A percentile compares a stretch with the other conserved stretches of the same genome.
These are phyloP conservation scores for Malassezia brasiliensis DNA, from an alignment of 1,284 basidiomycete species.

Conservation along the genomic window DNA sequence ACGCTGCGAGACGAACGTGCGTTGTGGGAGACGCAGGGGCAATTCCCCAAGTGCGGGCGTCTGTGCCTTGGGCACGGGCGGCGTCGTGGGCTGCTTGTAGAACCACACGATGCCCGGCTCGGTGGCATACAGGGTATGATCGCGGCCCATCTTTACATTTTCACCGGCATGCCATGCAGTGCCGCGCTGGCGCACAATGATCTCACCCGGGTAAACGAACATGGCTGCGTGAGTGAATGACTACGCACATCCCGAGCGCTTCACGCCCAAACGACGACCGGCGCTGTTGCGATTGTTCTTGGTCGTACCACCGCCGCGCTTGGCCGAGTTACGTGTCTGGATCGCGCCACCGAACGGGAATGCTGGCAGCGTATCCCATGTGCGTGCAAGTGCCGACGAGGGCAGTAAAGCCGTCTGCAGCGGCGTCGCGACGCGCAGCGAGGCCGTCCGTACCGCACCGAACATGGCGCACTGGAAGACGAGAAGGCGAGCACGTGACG, in stretches of 20 bases:
- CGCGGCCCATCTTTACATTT: slow-evolving; percentile 41
- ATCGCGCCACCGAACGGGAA: slow-evolving; percentile 39
- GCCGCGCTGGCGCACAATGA: slow-evolving; percentile 44
- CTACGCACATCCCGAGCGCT: slow-evolving; percentile 28
- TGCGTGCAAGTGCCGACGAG: slow-evolving; percentile 3
- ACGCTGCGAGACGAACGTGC: slow-evolving; percentile 3
- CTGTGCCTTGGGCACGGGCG: slow-evolving; percentile 1
- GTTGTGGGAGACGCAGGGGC: slow-evolving; percentile 24
- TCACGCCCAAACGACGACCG: slow-evolving; percentile 45
- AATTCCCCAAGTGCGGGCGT: slow-evolving; percentile 16
- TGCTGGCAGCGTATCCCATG: slow-evolving; percentile 20
- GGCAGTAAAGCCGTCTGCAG: slow-evolving; percentile 8
- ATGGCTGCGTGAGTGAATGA: slow-evolving; percentile 20
- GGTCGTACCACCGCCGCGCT: slow-evolving; percentile 45
- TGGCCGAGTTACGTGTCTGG: slow-evolving; percentile 47
- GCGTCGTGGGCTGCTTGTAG: slow-evolving; percentile 23
- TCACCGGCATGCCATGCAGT: slow-evolving; percentile 45
- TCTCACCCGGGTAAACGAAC: slow-evolving; percentile 38
- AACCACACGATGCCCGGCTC: slow-evolving; percentile 43
- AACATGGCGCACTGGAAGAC: neutral
- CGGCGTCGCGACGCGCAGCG: slow-evolving; percentile 28
- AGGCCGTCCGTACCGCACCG: slow-evolving; percentile 18
- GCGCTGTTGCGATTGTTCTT: slow-evolving; percentile 47
- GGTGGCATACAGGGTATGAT: slow-evolving; percentile 46
- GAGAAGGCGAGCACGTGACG: neutral